Evolutionary conservation across 1,139 yeast genomes (phyloP), one percentile per base, ranked within the genome.

Genomic region (Lodderomyces theae): DNA sequence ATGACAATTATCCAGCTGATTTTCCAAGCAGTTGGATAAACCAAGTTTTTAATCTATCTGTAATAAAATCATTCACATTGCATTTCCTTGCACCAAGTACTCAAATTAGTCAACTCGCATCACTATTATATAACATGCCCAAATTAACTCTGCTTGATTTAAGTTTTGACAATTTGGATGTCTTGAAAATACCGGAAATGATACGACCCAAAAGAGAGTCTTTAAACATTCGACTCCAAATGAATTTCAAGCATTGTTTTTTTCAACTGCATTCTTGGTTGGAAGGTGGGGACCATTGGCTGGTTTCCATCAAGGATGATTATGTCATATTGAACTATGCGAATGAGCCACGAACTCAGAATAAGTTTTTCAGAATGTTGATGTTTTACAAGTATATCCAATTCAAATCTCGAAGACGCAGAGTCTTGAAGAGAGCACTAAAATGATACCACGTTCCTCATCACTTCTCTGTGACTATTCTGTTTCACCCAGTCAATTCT

Each of bases 401-500:
- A 12, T 25, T 25, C 16, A 25, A 25, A 11, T 11, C 29, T 25
- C 29, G 29, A 11, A 28, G 31, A 4, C 31, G 31, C 10, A 28
- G 15, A 28, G 8, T 15, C 11, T 10, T 28, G 6, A 28, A 28
- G 6, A 10, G n/a, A 15, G 15, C 7, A 8, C 31, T 3, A 16
- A 12, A 7, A 15, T 4, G 12, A 15, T 15, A 28, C 17, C 16
- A 15, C 18, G 6, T 4, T 15, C 18, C 22, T 19, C 8, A 19
- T 19, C 22, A 19, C 22, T 19, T 19, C 8, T 19, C 22, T 19
- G 22, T 19, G 8, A 19, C 22, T 19, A 19, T 5, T 19, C 22
- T 5, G 22, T 8, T 19, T 19, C 22, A 19, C 22, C 31, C 24
- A 16, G 40, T 42, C n/a, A 54, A 37, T 28, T 25, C 34, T 7